Conservation (phyloP, 768 basidiomycete species). For the Pulveroboletus sp. region DNA sequence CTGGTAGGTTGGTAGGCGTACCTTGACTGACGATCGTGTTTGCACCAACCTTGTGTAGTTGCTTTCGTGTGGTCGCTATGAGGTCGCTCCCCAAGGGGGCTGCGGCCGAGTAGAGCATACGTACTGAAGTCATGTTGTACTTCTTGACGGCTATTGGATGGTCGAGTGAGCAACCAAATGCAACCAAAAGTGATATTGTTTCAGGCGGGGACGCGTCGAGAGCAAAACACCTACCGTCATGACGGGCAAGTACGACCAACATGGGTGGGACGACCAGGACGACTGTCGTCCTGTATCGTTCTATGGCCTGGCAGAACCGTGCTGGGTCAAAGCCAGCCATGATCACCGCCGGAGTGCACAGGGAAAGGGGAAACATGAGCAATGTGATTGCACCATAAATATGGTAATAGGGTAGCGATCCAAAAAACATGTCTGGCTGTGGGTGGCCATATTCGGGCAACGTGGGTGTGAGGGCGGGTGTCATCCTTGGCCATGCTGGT, state of each 20-base stretch:
- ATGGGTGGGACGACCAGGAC: conserved; percentile 78
- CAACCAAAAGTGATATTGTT: not conserved
- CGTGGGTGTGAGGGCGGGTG: conserved; percentile 23
- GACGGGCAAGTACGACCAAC: conserved; percentile 69
- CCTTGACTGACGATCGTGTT: conserved; percentile 51
- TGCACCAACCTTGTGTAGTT: conserved; percentile 41
- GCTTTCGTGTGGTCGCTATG: conserved; percentile 43
- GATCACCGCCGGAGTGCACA: conserved; percentile 52
- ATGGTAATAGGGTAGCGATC: conserved; percentile 61
- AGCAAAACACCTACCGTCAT: conserved; percentile 49
- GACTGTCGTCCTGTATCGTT: conserved; percentile 59
- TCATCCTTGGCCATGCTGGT: conserved; percentile 41
- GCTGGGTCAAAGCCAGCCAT: conserved; percentile 71
- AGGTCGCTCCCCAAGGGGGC: conserved; percentile 75
- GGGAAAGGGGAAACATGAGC: conserved; percentile 53
- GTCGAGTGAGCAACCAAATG: too few relatives aligned
- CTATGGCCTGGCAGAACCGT: conserved; percentile 61
- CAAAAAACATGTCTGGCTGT: conserved; percentile 50
- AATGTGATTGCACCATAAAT: conserved; percentile 60
- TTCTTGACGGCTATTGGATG: conserved; percentile 55
- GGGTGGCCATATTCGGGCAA: not conserved
- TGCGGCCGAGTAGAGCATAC: conserved; percentile 66
- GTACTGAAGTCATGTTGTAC: conserved; percentile 63
- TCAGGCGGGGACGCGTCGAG: not conserved
- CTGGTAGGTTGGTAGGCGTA: conserved; percentile 15